These are phyloP conservation scores for Fusarium transvaalense DNA, from an alignment of 2,329 filamentous ascomycete species.

Conservation along the genomic window DNA sequence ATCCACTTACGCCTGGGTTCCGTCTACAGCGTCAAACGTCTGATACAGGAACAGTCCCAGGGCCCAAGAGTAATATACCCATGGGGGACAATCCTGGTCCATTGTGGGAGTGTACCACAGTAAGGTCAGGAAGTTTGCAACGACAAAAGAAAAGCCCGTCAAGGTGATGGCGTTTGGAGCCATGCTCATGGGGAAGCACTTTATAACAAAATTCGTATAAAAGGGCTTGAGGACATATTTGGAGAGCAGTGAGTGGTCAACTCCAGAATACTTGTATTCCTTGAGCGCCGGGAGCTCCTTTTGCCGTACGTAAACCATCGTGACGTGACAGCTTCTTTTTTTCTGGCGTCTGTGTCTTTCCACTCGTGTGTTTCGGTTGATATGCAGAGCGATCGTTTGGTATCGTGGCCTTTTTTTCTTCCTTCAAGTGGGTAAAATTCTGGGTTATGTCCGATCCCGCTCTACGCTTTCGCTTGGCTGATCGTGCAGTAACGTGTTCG, in stretches of 20 bases:
- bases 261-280: conserved; percentile 93
- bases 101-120: conserved; percentile 97
- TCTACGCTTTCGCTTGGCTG: conserved; percentile 17
- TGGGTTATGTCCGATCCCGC: conserved; percentile 12
- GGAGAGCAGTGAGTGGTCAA: conserved; percentile 91
- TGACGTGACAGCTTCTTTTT: conserved; percentile 49
- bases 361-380: conserved; percentile 8
- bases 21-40: conserved; percentile 98
- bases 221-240: conserved; percentile 97
- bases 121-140: conserved; percentile 89
- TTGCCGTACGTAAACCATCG: conserved; percentile 96
- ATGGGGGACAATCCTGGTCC: conserved; percentile 91
- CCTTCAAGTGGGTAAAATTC: conserved; percentile 31
- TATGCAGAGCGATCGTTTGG: conserved; percentile 14
- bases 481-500: conserved; percentile 3
- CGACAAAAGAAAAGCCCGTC: conserved; percentile 88
- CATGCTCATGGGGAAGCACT: conserved; percentile 96
- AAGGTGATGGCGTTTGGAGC: conserved; percentile 90
- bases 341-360: conserved; percentile 3
- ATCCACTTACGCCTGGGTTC: conserved; percentile 84
- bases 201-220: conserved; percentile 94
- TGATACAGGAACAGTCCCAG: conserved; percentile 94
- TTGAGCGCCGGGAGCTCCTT: conserved; percentile 88
- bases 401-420: conserved; percentile 40
- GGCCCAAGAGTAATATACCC: conserved; percentile 96